These are phyloP conservation scores for Cyberlindnera veronae DNA, from an alignment of 805 yeast genomes.

Conservation along the genomic window DNA sequence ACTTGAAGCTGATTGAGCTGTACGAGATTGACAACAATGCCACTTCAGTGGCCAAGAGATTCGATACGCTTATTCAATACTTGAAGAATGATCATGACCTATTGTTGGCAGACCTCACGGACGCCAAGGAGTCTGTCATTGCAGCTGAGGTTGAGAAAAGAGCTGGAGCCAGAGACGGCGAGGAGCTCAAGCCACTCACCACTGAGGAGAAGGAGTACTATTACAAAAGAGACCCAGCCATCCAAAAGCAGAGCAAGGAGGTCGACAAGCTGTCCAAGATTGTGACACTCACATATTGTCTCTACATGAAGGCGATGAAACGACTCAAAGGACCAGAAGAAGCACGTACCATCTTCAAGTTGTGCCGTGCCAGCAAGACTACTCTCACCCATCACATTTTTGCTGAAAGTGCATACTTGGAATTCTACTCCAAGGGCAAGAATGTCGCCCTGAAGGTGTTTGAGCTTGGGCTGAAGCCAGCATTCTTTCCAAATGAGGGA, in stretches of 20 bases:
- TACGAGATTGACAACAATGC: constrained; percentile 56
- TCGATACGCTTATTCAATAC: constrained; percentile 45
- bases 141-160: constrained; percentile 14
- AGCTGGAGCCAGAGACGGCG: constrained; percentile 9
- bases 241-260: constrained; percentile 10
- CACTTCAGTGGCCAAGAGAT: constrained; percentile 47
- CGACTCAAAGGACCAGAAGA: constrained; percentile 64
- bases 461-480: constrained; percentile 66
- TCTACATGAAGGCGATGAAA: constrained; percentile 68
- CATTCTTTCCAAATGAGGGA: constrained; percentile 47
- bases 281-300: constrained; percentile 64
- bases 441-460: constrained; percentile 68
- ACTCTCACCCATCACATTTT: constrained; percentile 70
- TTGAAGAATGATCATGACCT: neutral
- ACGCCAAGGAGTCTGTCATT: constrained; percentile 5
- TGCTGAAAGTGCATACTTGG: constrained; percentile 80
- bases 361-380: constrained; percentile 53
- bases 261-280: constrained; percentile 28
- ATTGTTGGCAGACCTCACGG: constrained; percentile 6
- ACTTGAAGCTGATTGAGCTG: constrained; percentile 64
- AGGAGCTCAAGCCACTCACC: constrained; percentile 7
- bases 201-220: constrained; percentile 11
- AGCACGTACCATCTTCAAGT: constrained; percentile 68
- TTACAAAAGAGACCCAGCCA: constrained; percentile 14
- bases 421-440: constrained; percentile 55